Percentiles rank a stretch among this genome's conserved stretches.
These are phyloP conservation scores for Lecanicillium sp. DNA, from an alignment of 2,329 filamentous ascomycete genomes.

Conservation along the genomic window DNA sequence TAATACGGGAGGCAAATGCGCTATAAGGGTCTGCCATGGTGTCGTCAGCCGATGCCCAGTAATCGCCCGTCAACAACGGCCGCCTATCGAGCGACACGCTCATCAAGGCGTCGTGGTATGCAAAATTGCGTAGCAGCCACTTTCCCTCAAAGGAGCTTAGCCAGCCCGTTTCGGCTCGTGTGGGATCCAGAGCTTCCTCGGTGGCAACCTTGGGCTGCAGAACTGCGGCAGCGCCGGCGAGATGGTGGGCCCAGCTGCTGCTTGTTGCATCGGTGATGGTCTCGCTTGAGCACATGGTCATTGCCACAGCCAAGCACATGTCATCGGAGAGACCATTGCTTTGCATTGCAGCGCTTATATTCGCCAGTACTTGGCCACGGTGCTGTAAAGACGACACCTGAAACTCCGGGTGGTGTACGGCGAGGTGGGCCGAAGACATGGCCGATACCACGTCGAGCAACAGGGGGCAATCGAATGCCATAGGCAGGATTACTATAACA, in stretches of 20 bases:
- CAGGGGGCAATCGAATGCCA: constrained; percentile 14
- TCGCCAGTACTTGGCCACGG: constrained; percentile 10
- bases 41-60: constrained; percentile 9
- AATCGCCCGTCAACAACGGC: constrained; percentile 7
- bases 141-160: constrained; percentile 11
- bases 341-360: constrained; percentile 8
- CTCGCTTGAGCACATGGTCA: constrained; percentile 17
- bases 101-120: constrained; percentile 9
- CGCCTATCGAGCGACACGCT: constrained; percentile 9
- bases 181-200: not conserved
- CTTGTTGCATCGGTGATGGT: constrained; percentile 13
- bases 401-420: constrained; percentile 10
- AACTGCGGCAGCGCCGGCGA: constrained; percentile 11
- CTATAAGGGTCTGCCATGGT: constrained; percentile 8
- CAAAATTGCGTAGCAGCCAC: constrained; percentile 13
- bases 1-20: constrained; percentile 7
- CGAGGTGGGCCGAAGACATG: constrained; percentile 14
- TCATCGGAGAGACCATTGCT: constrained; percentile 10
- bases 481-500: constrained; percentile 13
- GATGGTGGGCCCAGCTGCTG: constrained; percentile 13
- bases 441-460: constrained; percentile 13
- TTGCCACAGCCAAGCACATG: constrained; percentile 14
- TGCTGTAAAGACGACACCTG: constrained; percentile 10
- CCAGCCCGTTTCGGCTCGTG: not conserved
- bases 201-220: no score